These are phyloP conservation scores for Nitzschia sp. DNA, from an alignment of 108 stramenopile genomes.

Conservation along the genomic window DNA sequence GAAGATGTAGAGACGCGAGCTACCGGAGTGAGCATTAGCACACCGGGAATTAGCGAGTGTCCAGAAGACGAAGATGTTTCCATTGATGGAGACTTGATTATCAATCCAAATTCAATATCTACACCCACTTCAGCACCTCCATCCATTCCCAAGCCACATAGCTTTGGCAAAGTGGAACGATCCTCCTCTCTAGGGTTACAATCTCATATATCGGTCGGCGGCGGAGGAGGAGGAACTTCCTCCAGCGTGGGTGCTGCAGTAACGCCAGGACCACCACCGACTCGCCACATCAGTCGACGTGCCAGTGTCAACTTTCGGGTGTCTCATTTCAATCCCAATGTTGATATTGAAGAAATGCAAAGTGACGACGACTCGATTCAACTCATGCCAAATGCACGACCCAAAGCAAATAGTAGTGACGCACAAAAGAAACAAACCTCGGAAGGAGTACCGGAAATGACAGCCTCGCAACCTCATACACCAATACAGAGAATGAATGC, in stretches of 20 bases:
- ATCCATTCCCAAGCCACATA: neutral
- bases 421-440: neutral
- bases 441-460: neutral
- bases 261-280: neutral
- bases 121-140: neutral
- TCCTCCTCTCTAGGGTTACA: neutral
- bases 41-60: neutral
- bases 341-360: neutral
- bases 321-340: slow-evolving; percentile 19
- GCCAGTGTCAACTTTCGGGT: neutral
- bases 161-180: neutral
- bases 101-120: neutral
- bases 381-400: neutral
- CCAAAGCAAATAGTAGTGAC: neutral
- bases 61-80: neutral
- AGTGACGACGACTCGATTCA: slow-evolving; percentile 4
- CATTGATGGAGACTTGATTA: neutral
- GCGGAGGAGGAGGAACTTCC: neutral
- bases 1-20: neutral
- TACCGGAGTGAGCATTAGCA: too few relatives aligned
- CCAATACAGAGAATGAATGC: neutral
- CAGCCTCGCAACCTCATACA: neutral
- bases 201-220: neutral
- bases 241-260: neutral
- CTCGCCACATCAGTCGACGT: neutral